Evolutionary conservation across 331 rosid species (phyloP).

Genomic region (Dryas integrifolia): DNA sequence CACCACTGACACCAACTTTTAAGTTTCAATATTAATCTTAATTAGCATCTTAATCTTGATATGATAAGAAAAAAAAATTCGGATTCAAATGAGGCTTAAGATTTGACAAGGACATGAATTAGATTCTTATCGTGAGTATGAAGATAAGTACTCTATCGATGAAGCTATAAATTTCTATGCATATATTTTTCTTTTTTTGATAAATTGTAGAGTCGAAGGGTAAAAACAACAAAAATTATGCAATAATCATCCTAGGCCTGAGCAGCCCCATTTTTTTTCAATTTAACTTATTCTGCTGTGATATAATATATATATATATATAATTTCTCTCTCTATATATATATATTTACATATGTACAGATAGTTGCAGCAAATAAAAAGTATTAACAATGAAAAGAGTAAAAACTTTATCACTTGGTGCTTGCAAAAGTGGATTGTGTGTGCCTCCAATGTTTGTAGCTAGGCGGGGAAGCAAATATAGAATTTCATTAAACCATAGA

Average conservation of each 20-base stretch:
- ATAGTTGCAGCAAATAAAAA: neutral
- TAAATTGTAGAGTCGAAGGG: too few relatives aligned
- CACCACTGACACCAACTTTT: neutral
- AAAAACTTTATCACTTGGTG: neutral
- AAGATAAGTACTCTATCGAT: neutral
- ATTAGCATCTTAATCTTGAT: too few relatives aligned
- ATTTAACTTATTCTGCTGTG: too few relatives aligned
- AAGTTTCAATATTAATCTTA: too few relatives aligned
- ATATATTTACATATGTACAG: too few relatives aligned
- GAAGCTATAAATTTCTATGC: neutral
- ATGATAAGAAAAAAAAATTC: too few relatives aligned
- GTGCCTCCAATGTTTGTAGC: neutral
- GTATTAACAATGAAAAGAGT: neutral
- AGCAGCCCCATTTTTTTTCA: too few relatives aligned
- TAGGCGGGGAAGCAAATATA: neutral
- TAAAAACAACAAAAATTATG: too few relatives aligned
- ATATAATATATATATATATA: too few relatives aligned
- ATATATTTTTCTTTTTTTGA: too few relatives aligned
- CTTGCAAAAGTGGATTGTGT: neutral
- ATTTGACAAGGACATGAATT: neutral
- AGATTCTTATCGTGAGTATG: neutral
- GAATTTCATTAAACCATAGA: neutral
- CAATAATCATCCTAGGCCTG: too few relatives aligned
- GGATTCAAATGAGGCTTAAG: neutral
- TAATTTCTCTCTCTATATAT: too few relatives aligned